Evolutionary conservation across 2,329 filamentous ascomycete genomes (phyloP).

Genomic region (Colletotrichum eleusines): DNA sequence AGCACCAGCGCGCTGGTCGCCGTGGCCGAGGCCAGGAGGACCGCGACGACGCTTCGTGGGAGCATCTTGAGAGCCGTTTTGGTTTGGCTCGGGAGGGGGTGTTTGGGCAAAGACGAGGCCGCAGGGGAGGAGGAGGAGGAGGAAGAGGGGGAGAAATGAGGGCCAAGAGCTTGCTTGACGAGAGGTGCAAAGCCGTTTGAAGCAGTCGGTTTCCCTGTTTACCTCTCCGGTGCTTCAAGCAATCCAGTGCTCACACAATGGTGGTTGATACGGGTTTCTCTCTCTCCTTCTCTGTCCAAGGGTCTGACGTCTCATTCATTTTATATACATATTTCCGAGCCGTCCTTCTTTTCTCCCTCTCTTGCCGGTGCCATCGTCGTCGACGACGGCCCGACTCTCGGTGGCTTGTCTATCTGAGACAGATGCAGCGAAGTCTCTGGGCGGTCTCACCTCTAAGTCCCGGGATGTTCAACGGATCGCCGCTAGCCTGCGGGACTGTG

Average conservation of each 20-base stretch:
- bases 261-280: not conserved
- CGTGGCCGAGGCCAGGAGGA: not conserved
- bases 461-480: not conserved
- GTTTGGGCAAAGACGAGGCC: not conserved
- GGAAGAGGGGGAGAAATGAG: no score
- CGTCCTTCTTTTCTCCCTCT: not conserved
- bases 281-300: no score
- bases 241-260: no score
- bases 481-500: not conserved
- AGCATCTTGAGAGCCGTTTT: constrained; percentile 1
- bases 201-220: not conserved
- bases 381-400: not conserved
- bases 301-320: not conserved
- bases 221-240: not conserved
- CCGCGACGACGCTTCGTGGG: not conserved
- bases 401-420: not conserved
- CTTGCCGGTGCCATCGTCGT: no score
- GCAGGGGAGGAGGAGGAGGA: not conserved
- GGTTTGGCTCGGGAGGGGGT: not conserved
- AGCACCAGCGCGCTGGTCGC: not conserved
- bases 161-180: not conserved
- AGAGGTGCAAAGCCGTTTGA: not conserved
- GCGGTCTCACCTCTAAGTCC: not conserved
- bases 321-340: not conserved
- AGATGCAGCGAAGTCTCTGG: not conserved